phyloP scores from a whole-genome alignment of 2,329 filamentous ascomycete genomes.

The Scytalidium sp. region DNA sequence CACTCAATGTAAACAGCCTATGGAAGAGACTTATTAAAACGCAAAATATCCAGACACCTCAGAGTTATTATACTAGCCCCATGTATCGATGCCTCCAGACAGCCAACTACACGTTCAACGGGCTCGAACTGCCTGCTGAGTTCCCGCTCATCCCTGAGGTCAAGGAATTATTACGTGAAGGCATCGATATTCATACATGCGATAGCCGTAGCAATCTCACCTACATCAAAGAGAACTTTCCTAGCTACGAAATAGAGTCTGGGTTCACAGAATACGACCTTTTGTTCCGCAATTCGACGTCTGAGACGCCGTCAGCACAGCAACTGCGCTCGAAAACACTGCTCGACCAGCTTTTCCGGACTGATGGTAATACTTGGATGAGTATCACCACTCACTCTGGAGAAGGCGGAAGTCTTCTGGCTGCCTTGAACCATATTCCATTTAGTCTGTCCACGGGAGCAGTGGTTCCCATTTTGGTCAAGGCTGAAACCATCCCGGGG shows the following conservation, averaged over 20 bases:
- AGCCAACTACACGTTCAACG: constrained; percentile 53
- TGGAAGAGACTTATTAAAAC: constrained; percentile 48
- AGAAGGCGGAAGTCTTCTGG: constrained; percentile 25
- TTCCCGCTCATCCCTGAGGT: constrained; percentile 51
- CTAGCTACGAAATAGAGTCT: constrained; percentile 49
- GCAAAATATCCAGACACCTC: constrained; percentile 53
- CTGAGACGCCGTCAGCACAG: constrained; percentile 42
- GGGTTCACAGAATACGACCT: constrained; percentile 55
- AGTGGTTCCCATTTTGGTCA: constrained; percentile 63
- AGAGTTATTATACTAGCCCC: constrained; percentile 61
- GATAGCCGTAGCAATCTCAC: constrained; percentile 53
- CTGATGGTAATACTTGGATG: constrained; percentile 49
- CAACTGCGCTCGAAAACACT: constrained; percentile 41
- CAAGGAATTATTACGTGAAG: constrained; percentile 62
- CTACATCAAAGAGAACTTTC: constrained; percentile 47
- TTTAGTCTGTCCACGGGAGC: constrained; percentile 63
- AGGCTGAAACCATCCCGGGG: constrained; percentile 41
- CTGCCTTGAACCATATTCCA: constrained; percentile 49
- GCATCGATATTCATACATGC: constrained; percentile 63
- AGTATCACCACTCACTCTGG: constrained; percentile 56
- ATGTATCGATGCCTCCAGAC: constrained; percentile 58
- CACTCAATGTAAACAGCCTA: constrained; percentile 53
- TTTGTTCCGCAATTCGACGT: constrained; percentile 37
- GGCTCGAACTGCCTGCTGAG: constrained; percentile 45
- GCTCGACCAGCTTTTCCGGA: constrained; percentile 51